Base-by-base conservation (phyloP, 2,329 filamentous ascomycete genomes). In the Sphaerulina vaccinii region DNA sequence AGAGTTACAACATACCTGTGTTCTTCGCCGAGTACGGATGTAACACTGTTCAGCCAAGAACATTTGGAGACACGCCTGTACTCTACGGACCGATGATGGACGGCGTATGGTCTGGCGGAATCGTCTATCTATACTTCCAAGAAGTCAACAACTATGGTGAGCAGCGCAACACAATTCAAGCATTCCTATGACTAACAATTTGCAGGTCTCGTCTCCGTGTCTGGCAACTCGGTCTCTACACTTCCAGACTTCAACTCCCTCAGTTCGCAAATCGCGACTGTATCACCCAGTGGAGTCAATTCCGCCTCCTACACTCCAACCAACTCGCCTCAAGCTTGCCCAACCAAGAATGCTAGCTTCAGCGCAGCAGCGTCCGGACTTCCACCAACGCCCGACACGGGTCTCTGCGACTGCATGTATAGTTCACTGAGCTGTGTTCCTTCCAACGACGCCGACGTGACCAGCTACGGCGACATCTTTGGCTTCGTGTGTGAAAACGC, bases 21-120 rank as follows among this genome's bases (percentile, higher is more conserved):
- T 99, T 99, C 85, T 96, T 99, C 71, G 93, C 93, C 60, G 93
- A 99, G 76, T 99, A 99, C 69, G 93, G 93, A 64, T 99, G 93
- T 85, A 97, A 95, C 76, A 78, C 77, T 38, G 78, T 73, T 68
- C 78, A 79, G 38, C 83, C 81, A 55, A 89, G 93, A 74, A 79
- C 81, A 55, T 99, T 95, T 75, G 82, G 87, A 55, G 95, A 99
- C 71, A 91, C 95, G 37, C 78, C 75, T 38, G 86, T 87, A 48
- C 83, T 99, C 8, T 99, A 88, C 74, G 84, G 85, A 47, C 69
- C 78, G 53, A 69, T 90, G 55, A 99, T 99, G 93, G 87, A 84
- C 22, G 72, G 73, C 8, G 89, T 96, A 67, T 93, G 93, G 83
- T 95, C 88, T 51, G 93, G 93, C 64, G 93, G 92, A 73, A 96